Conservation (phyloP, 768 basidiomycete genomes). For the Udeniomyces megalosporus region DNA sequence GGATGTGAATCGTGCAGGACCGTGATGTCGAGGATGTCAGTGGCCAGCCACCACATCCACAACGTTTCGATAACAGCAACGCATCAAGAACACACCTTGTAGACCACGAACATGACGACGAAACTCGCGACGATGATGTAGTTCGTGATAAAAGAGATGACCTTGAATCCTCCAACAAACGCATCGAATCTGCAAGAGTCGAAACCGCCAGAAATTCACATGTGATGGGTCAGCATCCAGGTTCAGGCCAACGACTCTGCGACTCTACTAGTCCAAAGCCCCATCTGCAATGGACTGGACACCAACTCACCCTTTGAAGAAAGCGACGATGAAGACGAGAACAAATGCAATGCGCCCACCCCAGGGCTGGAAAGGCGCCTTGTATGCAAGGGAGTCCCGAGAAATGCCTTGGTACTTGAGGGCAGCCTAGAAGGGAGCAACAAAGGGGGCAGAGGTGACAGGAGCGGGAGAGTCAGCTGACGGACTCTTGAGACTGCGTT, state of each 20-base stretch:
- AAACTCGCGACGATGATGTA: constrained; percentile 39
- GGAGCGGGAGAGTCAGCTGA: background rate
- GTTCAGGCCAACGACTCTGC: constrained; percentile 23
- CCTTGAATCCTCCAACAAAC: background rate
- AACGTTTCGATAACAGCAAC: too few relatives aligned
- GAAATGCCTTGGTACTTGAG: constrained; percentile 34
- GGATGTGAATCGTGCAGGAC: too few relatives aligned
- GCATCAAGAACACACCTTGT: constrained; percentile 30
- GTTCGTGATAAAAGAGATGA: constrained; percentile 11
- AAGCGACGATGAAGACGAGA: constrained; percentile 44
- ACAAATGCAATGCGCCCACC: constrained; percentile 53
- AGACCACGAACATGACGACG: constrained; percentile 35
- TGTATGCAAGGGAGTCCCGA: constrained; percentile 33
- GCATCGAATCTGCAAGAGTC: too few relatives aligned
- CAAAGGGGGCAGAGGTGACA: background rate
- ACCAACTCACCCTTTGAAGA: constrained; percentile 42
- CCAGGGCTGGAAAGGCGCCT: constrained; percentile 37
- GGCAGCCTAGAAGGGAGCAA: constrained; percentile 14
- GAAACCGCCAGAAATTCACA: constrained; percentile 16
- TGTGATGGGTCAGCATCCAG: constrained; percentile 35
- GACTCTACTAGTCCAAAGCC: constrained; percentile 37
- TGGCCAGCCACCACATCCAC: too few relatives aligned
- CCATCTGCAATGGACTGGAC: constrained; percentile 29
- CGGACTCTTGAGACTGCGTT: too few relatives aligned
- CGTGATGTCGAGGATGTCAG: too few relatives aligned